Evolutionary conservation across 1,139 yeast genomes (phyloP).

Genomic region (Saccharomyces hybrid): DNA sequence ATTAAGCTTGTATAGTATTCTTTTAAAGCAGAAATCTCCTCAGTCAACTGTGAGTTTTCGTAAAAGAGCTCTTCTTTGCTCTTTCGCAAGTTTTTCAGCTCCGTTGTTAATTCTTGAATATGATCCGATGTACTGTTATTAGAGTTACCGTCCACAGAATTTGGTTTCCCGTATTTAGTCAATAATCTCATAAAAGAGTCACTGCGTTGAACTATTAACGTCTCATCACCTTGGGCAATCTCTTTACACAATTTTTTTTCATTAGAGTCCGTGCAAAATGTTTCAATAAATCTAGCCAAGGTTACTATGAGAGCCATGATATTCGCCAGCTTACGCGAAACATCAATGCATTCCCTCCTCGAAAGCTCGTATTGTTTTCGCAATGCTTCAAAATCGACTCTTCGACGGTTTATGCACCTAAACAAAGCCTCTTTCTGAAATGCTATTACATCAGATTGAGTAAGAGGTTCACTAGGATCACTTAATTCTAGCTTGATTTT

Average conservation of each 20-base stretch:
- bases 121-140: constrained; percentile 6
- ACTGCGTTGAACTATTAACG: constrained; percentile 16
- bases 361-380: constrained; percentile 37
- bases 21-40: constrained; percentile 20
- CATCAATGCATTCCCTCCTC: constrained; percentile 33
- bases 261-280: constrained; percentile 11
- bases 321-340: constrained; percentile 29
- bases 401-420: constrained; percentile 64
- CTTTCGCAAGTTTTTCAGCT: constrained; percentile 14
- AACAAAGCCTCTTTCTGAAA: constrained; percentile 91
- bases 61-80: constrained; percentile 15
- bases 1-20: constrained; percentile 22
- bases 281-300: constrained; percentile 16
- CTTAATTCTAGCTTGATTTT: constrained; percentile 25
- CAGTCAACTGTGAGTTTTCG: constrained; percentile 17
- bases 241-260: constrained; percentile 19
- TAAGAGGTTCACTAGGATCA: constrained; percentile 54
- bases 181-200: constrained; percentile 20
- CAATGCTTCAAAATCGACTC: constrained; percentile 43
- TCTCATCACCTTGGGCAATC: constrained; percentile 21
- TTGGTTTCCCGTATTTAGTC: constrained; percentile 10
- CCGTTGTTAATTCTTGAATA: constrained; percentile 12
- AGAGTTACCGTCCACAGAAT: constrained; percentile 3
- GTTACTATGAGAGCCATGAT: constrained; percentile 20
- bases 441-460: constrained; percentile 69